A percentile compares a stretch with the other conserved stretches of the same genome.
These are phyloP conservation scores for Trametes meyenii DNA, from an alignment of 768 basidiomycete species.

Conservation along the genomic window DNA sequence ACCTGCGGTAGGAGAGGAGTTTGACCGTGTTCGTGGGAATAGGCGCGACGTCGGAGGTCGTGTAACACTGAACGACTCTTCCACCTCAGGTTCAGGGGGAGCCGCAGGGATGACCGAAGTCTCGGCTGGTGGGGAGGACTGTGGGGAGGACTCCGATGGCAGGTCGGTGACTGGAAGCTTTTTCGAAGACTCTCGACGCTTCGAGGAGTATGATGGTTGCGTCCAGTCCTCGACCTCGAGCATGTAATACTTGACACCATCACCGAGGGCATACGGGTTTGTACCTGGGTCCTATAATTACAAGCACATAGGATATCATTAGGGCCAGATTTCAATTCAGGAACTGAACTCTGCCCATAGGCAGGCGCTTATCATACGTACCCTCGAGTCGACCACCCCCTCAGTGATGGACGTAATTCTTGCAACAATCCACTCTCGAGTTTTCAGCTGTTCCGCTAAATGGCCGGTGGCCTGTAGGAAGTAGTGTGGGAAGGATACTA, in stretches of 20 bases:
- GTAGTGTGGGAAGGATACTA: constrained; percentile 97
- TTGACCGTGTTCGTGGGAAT: constrained; percentile 67
- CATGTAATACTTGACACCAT: constrained; percentile 92
- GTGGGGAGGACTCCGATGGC: constrained; percentile 8
- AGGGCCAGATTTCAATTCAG: background rate
- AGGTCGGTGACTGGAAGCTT: constrained; percentile 43
- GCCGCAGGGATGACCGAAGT: constrained; percentile 54
- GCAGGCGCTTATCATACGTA: constrained; percentile 37
- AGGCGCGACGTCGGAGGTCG: constrained; percentile 69
- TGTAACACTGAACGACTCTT: constrained; percentile 68
- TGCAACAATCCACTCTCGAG: constrained; percentile 93
- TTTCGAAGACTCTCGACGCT: constrained; percentile 56
- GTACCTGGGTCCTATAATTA: constrained; percentile 67
- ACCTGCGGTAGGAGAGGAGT: constrained; percentile 68
- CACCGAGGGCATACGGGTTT: constrained; percentile 87
- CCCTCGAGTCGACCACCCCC: constrained; percentile 79
- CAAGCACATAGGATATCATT: constrained; percentile 4
- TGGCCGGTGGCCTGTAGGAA: constrained; percentile 89
- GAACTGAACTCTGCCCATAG: too few relatives aligned
- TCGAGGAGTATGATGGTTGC: constrained; percentile 63
- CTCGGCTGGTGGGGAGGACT: constrained; percentile 27
- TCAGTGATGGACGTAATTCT: constrained; percentile 88
- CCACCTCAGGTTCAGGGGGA: constrained; percentile 71
- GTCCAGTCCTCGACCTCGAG: constrained; percentile 95
- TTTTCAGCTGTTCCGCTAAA: constrained; percentile 86